Evolutionary conservation across 225 moss, liverwort and hornwort genomes (phyloP), one percentile per base, ranked within the genome.

Genomic region (Takakia lepidozioides): DNA sequence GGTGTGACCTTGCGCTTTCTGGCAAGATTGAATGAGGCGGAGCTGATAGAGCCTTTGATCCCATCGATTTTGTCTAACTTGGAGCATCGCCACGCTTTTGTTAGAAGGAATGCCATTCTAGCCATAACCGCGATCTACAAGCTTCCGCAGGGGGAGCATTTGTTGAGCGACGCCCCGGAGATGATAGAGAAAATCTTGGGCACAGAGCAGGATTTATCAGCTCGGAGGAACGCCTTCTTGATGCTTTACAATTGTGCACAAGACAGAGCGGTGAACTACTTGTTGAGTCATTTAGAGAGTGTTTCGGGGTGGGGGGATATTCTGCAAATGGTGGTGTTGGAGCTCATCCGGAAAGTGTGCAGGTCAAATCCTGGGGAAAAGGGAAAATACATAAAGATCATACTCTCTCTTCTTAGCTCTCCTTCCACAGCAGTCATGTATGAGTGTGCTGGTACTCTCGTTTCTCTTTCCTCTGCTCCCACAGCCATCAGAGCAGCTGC

Each of bases 381-480:
- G 51, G 93, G 93, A 20, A 88, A 84, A 54, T 93, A 93, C 21
- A 89, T 93, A 49, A 93, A 93, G 65, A 89, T 93, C n/a, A 89
- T 93, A 2, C 83, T 93, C 34, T 88, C 88, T 25, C 72, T 93
- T 29, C 65, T 93, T 53, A 86, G 78, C 66, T 93, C 86, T 43
- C 89, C 83, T 29, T 86, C 89, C 30, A 76, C 89, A 25, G 86
- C 93, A 19, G 93, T 93, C 43, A 93, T 86, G 93, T 93, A 93
- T 46, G 93, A 93, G 69, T 89, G 93, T 45, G 93, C 93, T 3
- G 70, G 81, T 10, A 86, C 93, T 13, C 76, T 93, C 19, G 89
- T 93, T 5, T 89, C 89, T 29, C 86, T 93, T 6, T 93, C 93
- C 1, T 93, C 93, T 10, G 93, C 93, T 39, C 89, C 89, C 5